Evolutionary conservation across 345 rosid genomes (phyloP), one percentile per base, ranked within the genome.

Genomic region (Populus nigra): DNA sequence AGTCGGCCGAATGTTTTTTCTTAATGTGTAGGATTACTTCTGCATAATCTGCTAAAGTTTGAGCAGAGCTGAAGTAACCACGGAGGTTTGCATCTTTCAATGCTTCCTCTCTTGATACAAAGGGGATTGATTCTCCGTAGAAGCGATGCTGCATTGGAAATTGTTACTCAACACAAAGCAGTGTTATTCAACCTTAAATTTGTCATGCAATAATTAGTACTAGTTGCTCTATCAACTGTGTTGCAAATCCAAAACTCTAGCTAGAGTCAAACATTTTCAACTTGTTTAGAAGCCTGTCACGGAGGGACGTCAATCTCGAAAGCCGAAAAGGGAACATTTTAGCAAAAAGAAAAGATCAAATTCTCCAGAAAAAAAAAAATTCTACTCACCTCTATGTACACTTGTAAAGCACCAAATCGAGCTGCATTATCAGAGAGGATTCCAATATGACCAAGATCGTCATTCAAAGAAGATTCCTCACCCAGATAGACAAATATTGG

Each of bases 401-500:
- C 84, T 10, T 5, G 39, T 22, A 81, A 62, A 27, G 84, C 78
- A 49, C 65, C 73, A 10, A 81, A 77, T 13, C 41, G 55, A 35
- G 74, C 22, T 5, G 80, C 68, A 41, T 73, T 73, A 5, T 81
- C 84, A 15, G 59, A 11, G 29, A 81, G 67, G 61, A 63, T 68
- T 7, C 78, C 80, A 8, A 36, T 49, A 29, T 20, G 0, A 3
- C 6, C 22, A 17, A 68, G 8, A 17, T 73, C 80, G 18, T 15
- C 25, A 6, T 68, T 71, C 57, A 79, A 18, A 8, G 65, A 13
- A 13, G 50, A 18, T 53, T 83, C 85, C 45, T 63, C 85, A 4
- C 85, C 80, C 0, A 76, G 4, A 33, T 72, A 62, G 1, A 43
- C 80, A 27, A 83, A 73, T 8, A 83, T 79, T 0, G 80, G 85